Evolutionary conservation across 257 asterid species (phyloP).

Genomic region (Penstemon barbatus): DNA sequence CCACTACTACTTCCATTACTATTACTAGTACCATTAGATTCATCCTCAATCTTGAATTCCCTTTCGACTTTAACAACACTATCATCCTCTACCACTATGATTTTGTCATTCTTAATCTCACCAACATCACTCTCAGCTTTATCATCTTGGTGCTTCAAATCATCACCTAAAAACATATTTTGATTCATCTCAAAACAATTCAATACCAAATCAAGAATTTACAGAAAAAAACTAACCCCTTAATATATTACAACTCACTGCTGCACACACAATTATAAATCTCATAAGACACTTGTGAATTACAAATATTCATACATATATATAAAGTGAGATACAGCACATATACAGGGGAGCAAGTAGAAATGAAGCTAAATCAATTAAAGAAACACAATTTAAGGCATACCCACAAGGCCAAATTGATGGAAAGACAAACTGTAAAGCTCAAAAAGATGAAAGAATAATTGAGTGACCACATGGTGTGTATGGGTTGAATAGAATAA

Average conservation of each 20-base stretch:
- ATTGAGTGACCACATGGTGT: conserved; percentile 37
- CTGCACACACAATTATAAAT: conserved; percentile 19
- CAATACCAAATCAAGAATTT: conserved; percentile 20
- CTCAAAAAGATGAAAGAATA: conserved; percentile 24
- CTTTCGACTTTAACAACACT: conserved; percentile 25
- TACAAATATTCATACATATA: background rate
- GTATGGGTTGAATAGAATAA: conserved; percentile 14
- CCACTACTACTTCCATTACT: conserved; percentile 35
- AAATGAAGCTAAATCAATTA: conserved; percentile 20
- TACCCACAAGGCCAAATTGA: conserved; percentile 33
- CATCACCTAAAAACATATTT: conserved; percentile 34
- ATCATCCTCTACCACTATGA: conserved; percentile 9
- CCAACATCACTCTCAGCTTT: background rate
- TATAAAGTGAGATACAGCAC: background rate
- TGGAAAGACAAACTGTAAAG: conserved; percentile 52
- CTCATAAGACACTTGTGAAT: conserved; percentile 8
- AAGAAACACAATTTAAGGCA: conserved; percentile 16
- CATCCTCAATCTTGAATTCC: conserved; percentile 30
- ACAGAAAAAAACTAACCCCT: background rate
- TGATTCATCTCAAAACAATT: conserved; percentile 21
- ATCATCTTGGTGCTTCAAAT: conserved; percentile 11
- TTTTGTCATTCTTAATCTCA: background rate
- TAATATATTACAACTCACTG: background rate
- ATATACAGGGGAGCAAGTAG: conserved; percentile 8
- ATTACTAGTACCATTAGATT: conserved; percentile 27